Evolutionary conservation across 352 stramenopile genomes (phyloP), one percentile per base, ranked within the genome.

Genomic region (Phytophthora pinifolia): DNA sequence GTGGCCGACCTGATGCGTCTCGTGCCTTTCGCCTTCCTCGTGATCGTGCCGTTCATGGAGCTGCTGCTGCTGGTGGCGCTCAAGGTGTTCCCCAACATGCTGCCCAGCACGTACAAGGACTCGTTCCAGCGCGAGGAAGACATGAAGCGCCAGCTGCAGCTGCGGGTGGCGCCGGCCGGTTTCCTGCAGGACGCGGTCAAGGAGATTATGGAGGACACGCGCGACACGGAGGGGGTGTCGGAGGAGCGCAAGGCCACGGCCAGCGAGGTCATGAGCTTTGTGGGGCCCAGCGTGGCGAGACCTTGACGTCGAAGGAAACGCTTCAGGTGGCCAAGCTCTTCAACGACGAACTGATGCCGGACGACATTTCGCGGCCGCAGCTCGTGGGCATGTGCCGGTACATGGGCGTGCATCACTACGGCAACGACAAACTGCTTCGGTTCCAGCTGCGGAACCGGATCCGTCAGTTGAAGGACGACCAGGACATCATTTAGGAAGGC

Each of bases 1-100:
- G 93, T 97, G 6, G 91, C 89, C 1, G 97, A 99, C 78, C 59
- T 99, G 30, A 93, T 99, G 62, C 96, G 97, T 48, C 74, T 99
- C 8, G 94, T 99, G 56, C 97, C 97, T 25, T 98, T 99, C 53
- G 83, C 83, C 22, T 97, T 99, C 73, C 99, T 99, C 65, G 74
- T 99, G 47, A 76, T 99, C 32, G 96, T 99, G 36, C 97, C 97
- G 13, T 99, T 99, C 68, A 98, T 99, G 93, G 97, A 99, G 72
- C 82, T 99, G 64, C 72, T 98, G 39, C 72, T 99, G 27, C 97
- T 97, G 0, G 92, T 99, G 67, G 96, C 96, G 15, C 79, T 99
- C 18, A 98, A 98, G 64, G 67, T 99, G 31, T 99, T 99, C 81
- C 97, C 97, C 3, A 99, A 99, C 80, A 99, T 99, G 96, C 75